phyloP scores from a whole-genome alignment of 2,329 filamentous ascomycete genomes.

The Colletotrichum sublineola region DNA sequence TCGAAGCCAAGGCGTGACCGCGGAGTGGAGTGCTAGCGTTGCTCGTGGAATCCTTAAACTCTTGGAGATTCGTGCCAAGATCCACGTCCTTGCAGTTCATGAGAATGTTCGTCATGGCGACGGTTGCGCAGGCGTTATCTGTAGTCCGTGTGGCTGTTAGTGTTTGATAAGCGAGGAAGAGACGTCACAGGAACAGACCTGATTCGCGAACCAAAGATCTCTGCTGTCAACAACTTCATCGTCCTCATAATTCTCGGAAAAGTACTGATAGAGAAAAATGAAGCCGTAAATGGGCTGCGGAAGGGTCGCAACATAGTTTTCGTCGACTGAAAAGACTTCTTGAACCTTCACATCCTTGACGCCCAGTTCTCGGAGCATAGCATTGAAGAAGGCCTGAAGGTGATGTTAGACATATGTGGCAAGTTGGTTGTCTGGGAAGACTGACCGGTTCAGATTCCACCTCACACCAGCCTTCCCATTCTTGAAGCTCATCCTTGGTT shows the following conservation, averaged over 20 bases:
- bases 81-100: slow-evolving; percentile 81
- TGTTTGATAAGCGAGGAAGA: not conserved
- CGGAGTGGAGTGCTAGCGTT: slow-evolving; percentile 78
- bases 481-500: slow-evolving; percentile 64
- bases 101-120: slow-evolving; percentile 91
- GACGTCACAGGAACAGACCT: slow-evolving; percentile 62
- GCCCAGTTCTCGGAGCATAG: slow-evolving; percentile 84
- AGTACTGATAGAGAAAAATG: slow-evolving; percentile 87
- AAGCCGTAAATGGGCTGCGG: slow-evolving; percentile 85
- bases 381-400: slow-evolving; percentile 82
- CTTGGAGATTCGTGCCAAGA: slow-evolving; percentile 77
- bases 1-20: slow-evolving; percentile 80
- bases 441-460: slow-evolving; percentile 90
- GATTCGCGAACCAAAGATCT: slow-evolving; percentile 93
- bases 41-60: slow-evolving; percentile 81
- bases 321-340: slow-evolving; percentile 82
- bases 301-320: slow-evolving; percentile 71
- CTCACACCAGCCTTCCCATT: slow-evolving; percentile 83
- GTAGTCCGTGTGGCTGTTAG: slow-evolving; percentile 68
- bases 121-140: slow-evolving; percentile 89
- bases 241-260: slow-evolving; percentile 68
- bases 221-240: slow-evolving; percentile 61
- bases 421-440: slow-evolving; percentile 13
- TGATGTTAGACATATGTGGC: not conserved
- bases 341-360: slow-evolving; percentile 79